Evolutionary conservation across 345 rosid species (phyloP).

Genomic region (Clarkia xantiana): DNA sequence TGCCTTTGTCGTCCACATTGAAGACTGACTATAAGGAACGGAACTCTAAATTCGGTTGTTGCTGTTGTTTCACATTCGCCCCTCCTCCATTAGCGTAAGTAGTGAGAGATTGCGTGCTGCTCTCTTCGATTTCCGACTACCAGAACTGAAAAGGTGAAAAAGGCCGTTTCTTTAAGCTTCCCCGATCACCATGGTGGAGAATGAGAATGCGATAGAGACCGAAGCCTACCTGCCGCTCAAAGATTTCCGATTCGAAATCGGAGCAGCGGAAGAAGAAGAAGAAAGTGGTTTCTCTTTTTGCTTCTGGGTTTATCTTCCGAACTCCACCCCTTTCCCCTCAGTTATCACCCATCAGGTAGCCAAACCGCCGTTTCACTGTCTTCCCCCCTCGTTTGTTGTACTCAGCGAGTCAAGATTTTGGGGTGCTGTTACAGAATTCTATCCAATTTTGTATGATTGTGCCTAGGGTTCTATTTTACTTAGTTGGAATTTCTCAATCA

Average conservation of each 20-base stretch:
- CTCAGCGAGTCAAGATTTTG: not conserved
- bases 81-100: not conserved
- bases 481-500: too few relatives aligned
- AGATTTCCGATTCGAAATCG: conserved; percentile 31
- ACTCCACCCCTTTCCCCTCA: conserved; percentile 33
- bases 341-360: conserved; percentile 45
- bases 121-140: conserved; percentile 11
- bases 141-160: not conserved
- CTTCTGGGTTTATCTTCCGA: conserved; percentile 58
- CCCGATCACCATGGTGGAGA: conserved; percentile 18
- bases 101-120: conserved; percentile 3
- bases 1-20: not conserved
- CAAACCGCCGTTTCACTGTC: not conserved
- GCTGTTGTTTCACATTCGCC: not conserved
- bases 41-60: conserved; percentile 3
- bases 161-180: conserved; percentile 8
- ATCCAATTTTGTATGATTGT: not conserved
- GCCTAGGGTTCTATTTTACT: too few relatives aligned
- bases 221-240: conserved; percentile 32
- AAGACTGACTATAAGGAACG: not conserved
- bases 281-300: conserved; percentile 28
- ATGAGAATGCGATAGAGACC: conserved; percentile 19
- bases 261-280: conserved; percentile 17
- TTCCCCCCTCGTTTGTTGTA: not conserved
- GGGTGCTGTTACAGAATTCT: not conserved